phyloP scores from a whole-genome alignment of 305 asterid species.

The Striga hermonthica region DNA sequence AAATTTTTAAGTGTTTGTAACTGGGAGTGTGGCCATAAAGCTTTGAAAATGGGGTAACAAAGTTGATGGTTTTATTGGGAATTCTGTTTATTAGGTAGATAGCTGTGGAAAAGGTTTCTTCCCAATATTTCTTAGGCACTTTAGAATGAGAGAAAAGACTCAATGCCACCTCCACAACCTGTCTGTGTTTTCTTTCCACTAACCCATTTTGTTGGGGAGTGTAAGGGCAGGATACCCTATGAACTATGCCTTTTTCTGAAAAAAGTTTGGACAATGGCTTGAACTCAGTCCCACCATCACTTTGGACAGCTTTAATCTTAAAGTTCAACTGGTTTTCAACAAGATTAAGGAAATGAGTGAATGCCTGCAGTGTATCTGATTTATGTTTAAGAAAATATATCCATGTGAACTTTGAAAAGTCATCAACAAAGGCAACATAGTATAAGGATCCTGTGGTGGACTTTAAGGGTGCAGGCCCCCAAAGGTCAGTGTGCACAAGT shows the following conservation, averaged over 20 bases:
- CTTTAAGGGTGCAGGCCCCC: too few species aligned
- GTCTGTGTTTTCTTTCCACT: neutral
- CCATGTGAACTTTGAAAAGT: too few species aligned
- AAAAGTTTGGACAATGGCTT: neutral
- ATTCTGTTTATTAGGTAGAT: neutral
- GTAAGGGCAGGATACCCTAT: neutral
- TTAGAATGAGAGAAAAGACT: neutral
- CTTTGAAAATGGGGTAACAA: neutral
- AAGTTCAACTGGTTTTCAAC: too few species aligned
- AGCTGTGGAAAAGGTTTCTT: neutral
- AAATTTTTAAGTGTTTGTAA: neutral
- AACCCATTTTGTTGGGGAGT: neutral
- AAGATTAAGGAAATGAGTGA: too few species aligned
- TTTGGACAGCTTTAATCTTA: neutral
- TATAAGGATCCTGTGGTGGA: too few species aligned
- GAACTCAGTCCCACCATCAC: neutral
- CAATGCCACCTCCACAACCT: too few species aligned
- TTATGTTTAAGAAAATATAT: too few species aligned
- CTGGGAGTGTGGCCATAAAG: neutral
- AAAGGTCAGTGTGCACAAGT: too few species aligned
- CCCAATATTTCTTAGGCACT: neutral
- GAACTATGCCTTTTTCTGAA: neutral
- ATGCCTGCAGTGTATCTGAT: too few species aligned
- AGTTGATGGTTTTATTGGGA: too few species aligned
- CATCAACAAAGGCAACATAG: too few species aligned